Base-by-base conservation (phyloP, 164 flowering plant genomes). In the Macadamia integrifolia region DNA sequence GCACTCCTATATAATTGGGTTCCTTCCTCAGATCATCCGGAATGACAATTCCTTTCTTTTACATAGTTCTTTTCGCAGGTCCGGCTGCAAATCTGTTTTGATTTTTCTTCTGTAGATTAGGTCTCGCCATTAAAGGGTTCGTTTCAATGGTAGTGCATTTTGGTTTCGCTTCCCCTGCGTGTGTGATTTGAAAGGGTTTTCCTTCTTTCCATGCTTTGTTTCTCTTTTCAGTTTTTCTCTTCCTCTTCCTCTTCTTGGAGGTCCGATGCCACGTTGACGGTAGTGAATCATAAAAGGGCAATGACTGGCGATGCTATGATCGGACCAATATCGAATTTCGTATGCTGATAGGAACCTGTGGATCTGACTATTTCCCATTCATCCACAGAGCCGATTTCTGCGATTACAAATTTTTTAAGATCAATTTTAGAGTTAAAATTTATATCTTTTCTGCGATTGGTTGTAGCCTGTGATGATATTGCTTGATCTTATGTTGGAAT, bases 201-300 rank as follows among this genome's bases (percentile, higher is more conserved):
- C 40, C 1, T 18, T 5, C 57, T 0, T 66, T 42, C 64, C 1
- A 29, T 18, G 1, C 23, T 59, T 3, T 48, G 49, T 12, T 52
- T 23, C 8, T 61, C 13, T n/a, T 30, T 61, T 50, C 3, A 3
- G 17, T 55, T 46, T 55, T 1, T 53, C 6, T 4, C 6, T 53
- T 53, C 18, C 15, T 14, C 15, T 53, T 14, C 6, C 13, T 43
- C 60, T 50, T 49, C 3, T 59, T 0, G 12, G 50, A 3, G 82
- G 86, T 72, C 75, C 77, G 75, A 85, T 77, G 88, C 88, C 88
- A 85, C 88, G 88, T 83, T 81, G 80, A 63, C 83, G 79, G 73
- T 78, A 81, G 89, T 83, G 32, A 2, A 28, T 42, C 15, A 14
- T 53, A 35, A 35, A 35, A 12, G 17, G 32, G 83, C 86, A 11